phyloP scores from a whole-genome alignment of 2,329 filamentous ascomycete genomes.

The Trichoderma afroharzianum region DNA sequence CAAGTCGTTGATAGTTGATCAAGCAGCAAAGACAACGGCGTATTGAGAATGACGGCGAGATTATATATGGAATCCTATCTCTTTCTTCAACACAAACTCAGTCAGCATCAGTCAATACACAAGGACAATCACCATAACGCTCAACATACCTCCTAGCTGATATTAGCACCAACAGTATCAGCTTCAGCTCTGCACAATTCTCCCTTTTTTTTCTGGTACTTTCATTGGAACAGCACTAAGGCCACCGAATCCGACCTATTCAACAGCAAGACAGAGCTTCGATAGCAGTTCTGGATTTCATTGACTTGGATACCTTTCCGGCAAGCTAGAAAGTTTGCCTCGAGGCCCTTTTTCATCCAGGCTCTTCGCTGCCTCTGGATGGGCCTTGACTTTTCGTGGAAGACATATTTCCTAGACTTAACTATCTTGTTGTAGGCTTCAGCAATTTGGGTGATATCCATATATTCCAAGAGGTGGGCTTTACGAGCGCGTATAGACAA shows the following conservation, averaged over 20 bases:
- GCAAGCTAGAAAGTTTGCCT: neutral
- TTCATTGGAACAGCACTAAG: neutral
- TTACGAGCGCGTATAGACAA: neutral
- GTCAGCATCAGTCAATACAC: neutral
- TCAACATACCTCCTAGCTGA: neutral
- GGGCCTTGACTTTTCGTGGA: neutral
- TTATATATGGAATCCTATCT: neutral
- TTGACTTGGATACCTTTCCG: neutral
- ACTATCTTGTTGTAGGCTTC: neutral
- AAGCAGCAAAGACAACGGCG: neutral
- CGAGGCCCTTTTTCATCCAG: neutral
- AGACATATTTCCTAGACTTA: neutral
- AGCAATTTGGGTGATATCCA: neutral
- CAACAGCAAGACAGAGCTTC: neutral
- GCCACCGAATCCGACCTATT: neutral
- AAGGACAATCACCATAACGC: neutral
- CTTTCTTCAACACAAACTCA: neutral
- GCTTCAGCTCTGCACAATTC: neutral
- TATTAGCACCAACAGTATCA: neutral
- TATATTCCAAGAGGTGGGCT: neutral
- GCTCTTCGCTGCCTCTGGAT: neutral
- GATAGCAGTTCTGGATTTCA: neutral
- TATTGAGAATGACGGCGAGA: neutral
- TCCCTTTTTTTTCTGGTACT: neutral
- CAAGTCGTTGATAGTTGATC: neutral